These are phyloP conservation scores for Kuraishia molischiana DNA, from an alignment of 805 yeast genomes.

Conservation along the genomic window DNA sequence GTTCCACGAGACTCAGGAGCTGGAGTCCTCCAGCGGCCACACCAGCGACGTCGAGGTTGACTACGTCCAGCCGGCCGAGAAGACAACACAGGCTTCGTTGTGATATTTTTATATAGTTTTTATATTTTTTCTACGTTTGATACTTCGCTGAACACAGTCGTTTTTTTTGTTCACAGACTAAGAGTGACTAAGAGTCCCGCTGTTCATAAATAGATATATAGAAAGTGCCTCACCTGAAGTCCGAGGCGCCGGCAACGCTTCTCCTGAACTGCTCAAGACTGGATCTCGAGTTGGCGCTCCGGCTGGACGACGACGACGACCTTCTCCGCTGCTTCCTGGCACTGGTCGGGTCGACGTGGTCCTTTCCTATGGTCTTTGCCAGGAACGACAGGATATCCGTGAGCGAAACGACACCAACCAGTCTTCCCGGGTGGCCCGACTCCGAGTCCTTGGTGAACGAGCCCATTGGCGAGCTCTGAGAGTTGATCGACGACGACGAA, in stretches of 20 bases:
- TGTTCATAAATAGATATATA: too few relatives aligned
- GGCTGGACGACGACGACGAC: slow-evolving; percentile 30
- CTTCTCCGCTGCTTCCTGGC: slow-evolving; percentile 88
- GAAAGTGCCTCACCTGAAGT: slow-evolving; percentile 6
- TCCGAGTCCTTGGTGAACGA: slow-evolving; percentile 12
- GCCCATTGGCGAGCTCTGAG: slow-evolving; percentile 2
- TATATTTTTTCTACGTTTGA: neutral
- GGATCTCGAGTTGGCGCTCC: slow-evolving; percentile 21
- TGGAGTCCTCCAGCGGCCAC: neutral
- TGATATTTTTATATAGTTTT: too few relatives aligned
- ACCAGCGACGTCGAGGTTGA: neutral
- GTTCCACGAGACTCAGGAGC: neutral
- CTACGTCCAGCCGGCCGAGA: neutral
- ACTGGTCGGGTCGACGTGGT: slow-evolving; percentile 65
- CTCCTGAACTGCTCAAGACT: slow-evolving; percentile 33
- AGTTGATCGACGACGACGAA: slow-evolving; percentile 6
- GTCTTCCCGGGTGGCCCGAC: slow-evolving; percentile 60
- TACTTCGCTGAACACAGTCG: neutral
- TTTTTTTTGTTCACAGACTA: neutral
- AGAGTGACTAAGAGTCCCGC: too few relatives aligned
- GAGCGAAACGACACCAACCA: slow-evolving; percentile 85
- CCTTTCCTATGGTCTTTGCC: slow-evolving; percentile 65
- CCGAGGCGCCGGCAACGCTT: slow-evolving; percentile 27
- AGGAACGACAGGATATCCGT: slow-evolving; percentile 82
- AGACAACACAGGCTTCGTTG: too few relatives aligned